Evolutionary conservation across 805 yeast genomes (phyloP), one percentile per base, ranked within the genome.

Genomic region (Candida silvicultrix): DNA sequence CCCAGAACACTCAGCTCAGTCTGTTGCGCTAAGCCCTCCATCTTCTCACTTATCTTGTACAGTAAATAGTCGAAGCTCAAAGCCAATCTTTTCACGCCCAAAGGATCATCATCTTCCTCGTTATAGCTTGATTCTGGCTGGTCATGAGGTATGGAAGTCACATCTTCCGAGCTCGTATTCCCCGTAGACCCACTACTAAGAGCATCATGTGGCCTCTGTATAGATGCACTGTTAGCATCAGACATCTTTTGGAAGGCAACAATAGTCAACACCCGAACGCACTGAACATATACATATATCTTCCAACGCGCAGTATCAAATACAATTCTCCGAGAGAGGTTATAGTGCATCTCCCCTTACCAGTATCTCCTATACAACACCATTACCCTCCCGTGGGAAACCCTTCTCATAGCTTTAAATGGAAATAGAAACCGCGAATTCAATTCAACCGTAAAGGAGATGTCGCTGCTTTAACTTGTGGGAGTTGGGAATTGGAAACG

Each of bases 61-160:
- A 84, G 59, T 36, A 85, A 61, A 53, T 83, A 81, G 54, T 85
- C 92, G 58, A 76, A 84, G 44, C 74, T 75, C 21, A 82, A 66
- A 0, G 85, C 77, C 38, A 85, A 64, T 46, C 75, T 71, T 53
- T 78, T 75, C 16, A 85, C 71, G 12, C 81, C 77, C 22, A 85
- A 64, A 1, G 89, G 88, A 61, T 85, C 90, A 21, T 73, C 77
- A 5, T 63, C 68, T 5, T 62, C 66, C 15, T 56, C 62, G 19
- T 51, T 47, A 28, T 55, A 56, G 5, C 40, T 12, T 8, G 37
- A 23, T 18, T 14, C 35, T 28, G 25, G 29, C 7, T 42, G 18
- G 18, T 23, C 19, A 5, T 32, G 32, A 8, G 5, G 25, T 3
- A n/a, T 48, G 53, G 16, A 49, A 48, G n/a, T 39, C 41, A 8